Evolutionary conservation across 805 yeast species (phyloP).

Genomic region (Candida andamanensis): DNA sequence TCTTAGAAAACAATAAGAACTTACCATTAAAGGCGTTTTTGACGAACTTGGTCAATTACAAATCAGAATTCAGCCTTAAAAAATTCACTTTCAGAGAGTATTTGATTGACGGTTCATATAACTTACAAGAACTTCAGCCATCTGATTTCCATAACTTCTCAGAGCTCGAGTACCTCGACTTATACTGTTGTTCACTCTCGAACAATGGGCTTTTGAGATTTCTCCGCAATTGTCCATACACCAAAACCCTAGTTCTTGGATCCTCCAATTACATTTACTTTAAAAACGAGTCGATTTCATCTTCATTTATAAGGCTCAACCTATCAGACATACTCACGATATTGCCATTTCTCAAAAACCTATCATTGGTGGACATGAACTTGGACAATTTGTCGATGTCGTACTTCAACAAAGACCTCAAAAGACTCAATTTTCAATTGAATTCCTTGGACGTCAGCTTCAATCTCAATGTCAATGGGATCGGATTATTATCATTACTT

Average conservation of each 20-base stretch:
- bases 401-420: slow-evolving; percentile 23
- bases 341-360: slow-evolving; percentile 16
- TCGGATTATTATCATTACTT: slow-evolving; percentile 32
- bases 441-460: slow-evolving; percentile 33
- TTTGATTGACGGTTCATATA: slow-evolving; percentile 14
- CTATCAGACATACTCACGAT: slow-evolving; percentile 16
- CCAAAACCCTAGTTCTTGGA: slow-evolving; percentile 26
- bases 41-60: slow-evolving; percentile 23
- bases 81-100: slow-evolving; percentile 29
- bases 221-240: slow-evolving; percentile 25
- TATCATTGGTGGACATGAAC: slow-evolving; percentile 30
- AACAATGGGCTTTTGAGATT: slow-evolving; percentile 36
- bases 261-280: slow-evolving; percentile 27
- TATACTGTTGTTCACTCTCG: slow-evolving; percentile 38
- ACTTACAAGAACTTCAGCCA: slow-evolving; percentile 21
- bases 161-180: slow-evolving; percentile 24
- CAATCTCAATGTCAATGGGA: slow-evolving; percentile 29
- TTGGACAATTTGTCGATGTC: slow-evolving; percentile 31
- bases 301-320: slow-evolving; percentile 9
- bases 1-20: slow-evolving; percentile 30
- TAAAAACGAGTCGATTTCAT: slow-evolving; percentile 16
- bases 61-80: slow-evolving; percentile 21
- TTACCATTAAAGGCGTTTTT: slow-evolving; percentile 24
- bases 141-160: slow-evolving; percentile 21
- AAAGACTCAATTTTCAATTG: slow-evolving; percentile 11